These are phyloP conservation scores for Quercus phellos DNA, from an alignment of 331 rosid species.

Conservation along the genomic window DNA sequence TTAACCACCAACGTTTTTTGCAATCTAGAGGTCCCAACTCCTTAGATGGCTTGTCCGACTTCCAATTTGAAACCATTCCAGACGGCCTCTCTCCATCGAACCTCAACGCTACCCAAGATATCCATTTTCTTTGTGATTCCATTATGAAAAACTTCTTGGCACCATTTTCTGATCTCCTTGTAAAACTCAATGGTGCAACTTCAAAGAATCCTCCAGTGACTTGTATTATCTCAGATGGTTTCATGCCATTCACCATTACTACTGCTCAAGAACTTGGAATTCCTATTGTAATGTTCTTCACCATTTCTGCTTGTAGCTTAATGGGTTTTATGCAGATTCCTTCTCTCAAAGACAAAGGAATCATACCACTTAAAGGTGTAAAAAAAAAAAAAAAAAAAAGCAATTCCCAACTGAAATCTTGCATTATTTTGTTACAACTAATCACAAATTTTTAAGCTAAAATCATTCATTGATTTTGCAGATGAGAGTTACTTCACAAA, in stretches of 20 bases:
- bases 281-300: conserved; percentile 8
- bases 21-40: conserved; percentile 7
- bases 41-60: conserved; percentile 4
- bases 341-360: neutral
- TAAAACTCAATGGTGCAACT: neutral
- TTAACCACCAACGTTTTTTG: conserved; percentile 8
- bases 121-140: neutral
- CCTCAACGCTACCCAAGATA: conserved; percentile 6
- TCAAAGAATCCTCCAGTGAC: conserved; percentile 2
- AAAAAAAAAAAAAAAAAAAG: no score
- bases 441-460: no score
- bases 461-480: no score
- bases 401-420: no score
- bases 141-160: neutral
- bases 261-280: conserved; percentile 1
- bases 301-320: conserved; percentile 7
- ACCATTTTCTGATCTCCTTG: neutral
- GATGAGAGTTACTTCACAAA: no score
- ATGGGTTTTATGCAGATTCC: conserved; percentile 10
- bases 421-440: no score
- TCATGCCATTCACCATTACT: conserved; percentile 7
- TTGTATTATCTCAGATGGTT: conserved; percentile 13
- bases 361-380: conserved; percentile 17
- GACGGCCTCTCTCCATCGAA: conserved; percentile 12
- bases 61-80: conserved; percentile 9